These are phyloP conservation scores for Paralagenidium karlingii DNA, from an alignment of 352 stramenopile genomes.

Conservation along the genomic window DNA sequence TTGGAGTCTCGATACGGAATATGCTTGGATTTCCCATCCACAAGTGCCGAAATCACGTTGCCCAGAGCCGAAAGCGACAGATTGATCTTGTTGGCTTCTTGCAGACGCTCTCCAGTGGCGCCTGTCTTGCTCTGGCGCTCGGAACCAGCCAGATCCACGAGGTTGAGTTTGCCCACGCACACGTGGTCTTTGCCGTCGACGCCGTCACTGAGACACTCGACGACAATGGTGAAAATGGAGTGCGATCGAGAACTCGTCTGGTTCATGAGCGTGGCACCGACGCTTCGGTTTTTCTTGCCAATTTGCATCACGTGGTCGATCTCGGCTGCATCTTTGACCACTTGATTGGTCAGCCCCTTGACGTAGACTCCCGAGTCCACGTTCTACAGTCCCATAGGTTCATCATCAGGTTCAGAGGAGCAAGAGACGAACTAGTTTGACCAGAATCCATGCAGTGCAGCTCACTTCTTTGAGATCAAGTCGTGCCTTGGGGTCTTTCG, in stretches of 20 bases:
- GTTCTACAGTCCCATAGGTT: constrained; percentile 17
- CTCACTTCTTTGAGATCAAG: constrained; percentile 79
- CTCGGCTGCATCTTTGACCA: constrained; percentile 82
- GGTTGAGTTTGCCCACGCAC: constrained; percentile 93
- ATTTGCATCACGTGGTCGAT: constrained; percentile 88
- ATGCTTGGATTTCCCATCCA: constrained; percentile 62
- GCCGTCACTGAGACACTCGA: constrained; percentile 82
- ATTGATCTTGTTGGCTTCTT: constrained; percentile 79
- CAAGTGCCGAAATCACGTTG: constrained; percentile 72
- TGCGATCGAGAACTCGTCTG: constrained; percentile 94
- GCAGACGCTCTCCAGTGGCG: constrained; percentile 47
- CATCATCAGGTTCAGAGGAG: not conserved
- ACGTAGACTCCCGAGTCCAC: constrained; percentile 86
- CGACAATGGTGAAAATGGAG: constrained; percentile 96
- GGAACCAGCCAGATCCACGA: constrained; percentile 75
- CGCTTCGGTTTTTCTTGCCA: constrained; percentile 91
- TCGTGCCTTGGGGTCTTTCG: constrained; percentile 58
- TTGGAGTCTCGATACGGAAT: constrained; percentile 95
- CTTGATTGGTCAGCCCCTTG: constrained; percentile 72
- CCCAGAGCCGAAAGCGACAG: constrained; percentile 83
- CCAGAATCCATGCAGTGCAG: constrained; percentile 1
- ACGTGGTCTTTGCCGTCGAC: constrained; percentile 86
- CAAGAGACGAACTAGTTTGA: not conserved
- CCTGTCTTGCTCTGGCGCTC: constrained; percentile 67
- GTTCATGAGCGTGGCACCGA: constrained; percentile 97